Evolutionary conservation across 148 eudicot species (phyloP).

Genomic region (Pouteria glomerata): DNA sequence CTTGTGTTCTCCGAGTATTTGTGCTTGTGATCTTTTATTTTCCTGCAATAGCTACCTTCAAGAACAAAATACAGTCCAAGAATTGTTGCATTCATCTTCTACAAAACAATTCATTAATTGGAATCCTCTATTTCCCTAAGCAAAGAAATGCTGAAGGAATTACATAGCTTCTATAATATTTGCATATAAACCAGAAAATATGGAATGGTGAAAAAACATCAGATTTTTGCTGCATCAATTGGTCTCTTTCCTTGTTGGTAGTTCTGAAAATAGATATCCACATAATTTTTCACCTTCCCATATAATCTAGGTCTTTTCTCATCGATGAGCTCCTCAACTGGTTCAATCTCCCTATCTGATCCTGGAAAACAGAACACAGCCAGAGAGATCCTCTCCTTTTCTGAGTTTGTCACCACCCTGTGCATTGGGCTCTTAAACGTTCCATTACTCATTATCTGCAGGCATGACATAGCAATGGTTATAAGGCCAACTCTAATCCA

Average conservation of each 20-base stretch:
- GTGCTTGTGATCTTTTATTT: too few relatives aligned
- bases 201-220: too few relatives aligned
- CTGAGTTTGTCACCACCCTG: conserved; percentile 41
- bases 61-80: too few relatives aligned
- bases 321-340: conserved; percentile 30
- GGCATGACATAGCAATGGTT: background rate
- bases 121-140: too few relatives aligned
- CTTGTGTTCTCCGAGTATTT: too few relatives aligned
- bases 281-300: conserved; percentile 27
- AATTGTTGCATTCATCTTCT: too few relatives aligned
- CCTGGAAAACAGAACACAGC: conserved; percentile 42
- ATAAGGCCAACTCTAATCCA: too few relatives aligned
- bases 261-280: conserved; percentile 20
- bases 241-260: conserved; percentile 42
- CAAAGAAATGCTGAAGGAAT: too few relatives aligned
- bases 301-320: conserved; percentile 26
- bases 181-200: too few relatives aligned
- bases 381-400: conserved; percentile 30
- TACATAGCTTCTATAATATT: too few relatives aligned
- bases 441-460: conserved; percentile 64
- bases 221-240: conserved; percentile 33
- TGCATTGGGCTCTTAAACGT: conserved; percentile 48
- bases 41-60: too few relatives aligned
- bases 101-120: too few relatives aligned
- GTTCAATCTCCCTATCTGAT: conserved; percentile 27